phyloP scores from a whole-genome alignment of 768 basidiomycete genomes.

The Cystoderma amianthinum region DNA sequence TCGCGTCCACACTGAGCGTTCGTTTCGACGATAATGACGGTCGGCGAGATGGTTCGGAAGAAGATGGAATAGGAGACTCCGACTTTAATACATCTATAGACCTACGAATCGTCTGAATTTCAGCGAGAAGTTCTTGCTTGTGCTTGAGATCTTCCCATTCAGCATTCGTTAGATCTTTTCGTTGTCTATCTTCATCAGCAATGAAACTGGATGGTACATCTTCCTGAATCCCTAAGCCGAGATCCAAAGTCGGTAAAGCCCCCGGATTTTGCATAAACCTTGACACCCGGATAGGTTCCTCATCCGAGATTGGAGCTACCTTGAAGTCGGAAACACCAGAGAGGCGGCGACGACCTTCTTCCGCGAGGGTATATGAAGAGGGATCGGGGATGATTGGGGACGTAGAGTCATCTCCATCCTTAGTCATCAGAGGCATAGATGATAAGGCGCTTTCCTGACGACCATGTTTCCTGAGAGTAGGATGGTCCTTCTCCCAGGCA shows the following conservation, averaged over 20 bases:
- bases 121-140: conserved; percentile 66
- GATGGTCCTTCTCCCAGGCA: conserved; percentile 87
- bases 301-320: conserved; percentile 53
- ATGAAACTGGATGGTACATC: conserved; percentile 73
- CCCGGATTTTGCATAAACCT: conserved; percentile 45
- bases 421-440: conserved; percentile 54
- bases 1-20: conserved; percentile 63
- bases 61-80: conserved; percentile 64
- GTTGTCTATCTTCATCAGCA: conserved; percentile 23
- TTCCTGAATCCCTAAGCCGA: conserved; percentile 67
- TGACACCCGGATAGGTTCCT: conserved; percentile 49
- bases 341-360: conserved; percentile 48
- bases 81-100: conserved; percentile 73
- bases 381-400: conserved; percentile 43
- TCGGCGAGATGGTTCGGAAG: conserved; percentile 52
- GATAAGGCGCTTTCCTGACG: conserved; percentile 61
- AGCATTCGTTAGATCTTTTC: conserved; percentile 20
- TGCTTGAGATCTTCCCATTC: conserved; percentile 55
- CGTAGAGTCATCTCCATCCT: conserved; percentile 43
- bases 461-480: conserved; percentile 50
- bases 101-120: conserved; percentile 73
- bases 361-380: conserved; percentile 44
- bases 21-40: conserved; percentile 63
- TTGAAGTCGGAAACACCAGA: conserved; percentile 74
- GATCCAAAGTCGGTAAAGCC: conserved; percentile 64